These are phyloP conservation scores for Alisma plantagoaquatica DNA, from an alignment of 106 monocot species.

Conservation along the genomic window DNA sequence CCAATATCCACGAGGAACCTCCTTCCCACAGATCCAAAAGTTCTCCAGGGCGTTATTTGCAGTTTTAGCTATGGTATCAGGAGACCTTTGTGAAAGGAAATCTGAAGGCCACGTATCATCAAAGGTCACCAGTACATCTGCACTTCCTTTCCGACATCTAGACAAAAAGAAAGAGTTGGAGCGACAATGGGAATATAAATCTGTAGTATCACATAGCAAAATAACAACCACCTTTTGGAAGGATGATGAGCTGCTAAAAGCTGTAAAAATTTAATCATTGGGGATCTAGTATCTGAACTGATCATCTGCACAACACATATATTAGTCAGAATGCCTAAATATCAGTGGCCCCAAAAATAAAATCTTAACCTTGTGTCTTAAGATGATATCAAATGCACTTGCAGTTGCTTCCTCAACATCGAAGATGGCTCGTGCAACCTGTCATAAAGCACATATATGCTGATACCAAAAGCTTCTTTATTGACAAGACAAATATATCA, in stretches of 20 bases:
- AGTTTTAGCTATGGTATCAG: slow-evolving; percentile 13
- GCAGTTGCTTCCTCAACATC: slow-evolving; percentile 96
- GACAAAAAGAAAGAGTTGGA: neutral
- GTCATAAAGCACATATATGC: neutral
- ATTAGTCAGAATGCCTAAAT: neutral
- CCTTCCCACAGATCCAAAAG: slow-evolving; percentile 73
- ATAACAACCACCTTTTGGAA: slow-evolving; percentile 55
- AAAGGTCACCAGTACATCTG: slow-evolving; percentile 76
- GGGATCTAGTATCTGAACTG: slow-evolving; percentile 46
- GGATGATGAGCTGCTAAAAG: slow-evolving; percentile 93
- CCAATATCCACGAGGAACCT: slow-evolving; percentile 97
- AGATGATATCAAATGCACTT: slow-evolving; percentile 64
- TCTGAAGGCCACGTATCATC: slow-evolving; percentile 70
- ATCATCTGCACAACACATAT: slow-evolving; percentile 51
- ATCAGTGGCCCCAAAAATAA: neutral
- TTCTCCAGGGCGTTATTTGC: slow-evolving; percentile 19
- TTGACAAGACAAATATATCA: neutral
- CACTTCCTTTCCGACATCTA: slow-evolving; percentile 86
- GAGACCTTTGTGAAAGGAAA: slow-evolving; percentile 17
- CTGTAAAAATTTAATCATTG: slow-evolving; percentile 88
- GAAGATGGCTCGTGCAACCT: slow-evolving; percentile 86
- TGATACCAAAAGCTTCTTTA: neutral
- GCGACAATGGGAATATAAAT: neutral
- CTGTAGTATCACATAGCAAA: neutral
- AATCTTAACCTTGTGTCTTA: slow-evolving; percentile 60